Conservation (phyloP, 2,329 filamentous ascomycete species). For the Emergomyces africanus region DNA sequence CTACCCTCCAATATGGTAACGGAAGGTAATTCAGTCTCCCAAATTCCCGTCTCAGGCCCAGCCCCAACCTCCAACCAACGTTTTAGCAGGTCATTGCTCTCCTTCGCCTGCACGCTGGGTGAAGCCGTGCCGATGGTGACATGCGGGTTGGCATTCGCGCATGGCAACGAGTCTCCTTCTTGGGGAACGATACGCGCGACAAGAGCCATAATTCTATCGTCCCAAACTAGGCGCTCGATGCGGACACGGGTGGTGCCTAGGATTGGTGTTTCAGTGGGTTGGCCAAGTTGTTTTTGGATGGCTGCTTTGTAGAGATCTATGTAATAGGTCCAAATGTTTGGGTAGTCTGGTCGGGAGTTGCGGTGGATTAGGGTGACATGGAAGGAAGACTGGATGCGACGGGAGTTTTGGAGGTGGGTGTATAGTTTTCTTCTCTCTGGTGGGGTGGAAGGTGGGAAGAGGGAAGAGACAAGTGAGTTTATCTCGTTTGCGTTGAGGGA, state of each 20-base stretch:
- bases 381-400: conserved; percentile 71
- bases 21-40: conserved; percentile 41
- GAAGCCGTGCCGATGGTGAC: conserved; percentile 79
- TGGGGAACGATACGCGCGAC: conserved; percentile 56
- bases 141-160: conserved; percentile 67
- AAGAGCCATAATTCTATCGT: conserved; percentile 80
- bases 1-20: conserved; percentile 43
- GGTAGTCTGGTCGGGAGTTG: conserved; percentile 45
- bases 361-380: conserved; percentile 92
- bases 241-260: conserved; percentile 34
- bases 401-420: conserved; percentile 56
- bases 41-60: conserved; percentile 39
- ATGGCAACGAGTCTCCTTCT: conserved; percentile 45
- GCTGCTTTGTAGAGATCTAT: conserved; percentile 40
- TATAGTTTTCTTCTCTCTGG: conserved; percentile 54
- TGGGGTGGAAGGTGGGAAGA: conserved; percentile 47
- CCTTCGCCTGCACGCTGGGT: conserved; percentile 68
- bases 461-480: conserved; percentile 49
- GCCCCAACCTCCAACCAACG: conserved; percentile 56
- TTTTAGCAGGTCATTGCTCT: conserved; percentile 76
- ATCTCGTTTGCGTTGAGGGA: conserved; percentile 41
- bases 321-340: conserved; percentile 67
- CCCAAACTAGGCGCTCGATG: conserved; percentile 61
- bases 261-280: conserved; percentile 19
- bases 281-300: conserved; percentile 16